Conservation (phyloP, 129 eudicot species). For the Chrysanthemum seticuspe region DNA sequence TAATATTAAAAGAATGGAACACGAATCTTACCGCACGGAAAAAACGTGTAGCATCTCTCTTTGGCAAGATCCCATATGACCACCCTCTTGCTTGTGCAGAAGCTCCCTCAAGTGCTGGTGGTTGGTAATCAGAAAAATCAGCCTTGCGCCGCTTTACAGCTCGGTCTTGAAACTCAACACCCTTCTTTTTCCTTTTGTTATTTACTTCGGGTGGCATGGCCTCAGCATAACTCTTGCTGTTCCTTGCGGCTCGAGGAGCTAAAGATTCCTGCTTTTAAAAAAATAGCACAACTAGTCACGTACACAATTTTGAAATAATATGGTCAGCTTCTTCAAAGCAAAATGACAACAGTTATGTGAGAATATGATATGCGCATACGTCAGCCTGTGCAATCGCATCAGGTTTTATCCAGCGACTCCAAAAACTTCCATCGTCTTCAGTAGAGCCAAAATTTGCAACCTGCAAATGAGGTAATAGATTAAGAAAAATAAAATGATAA, state of each 20-base stretch:
- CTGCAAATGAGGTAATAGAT: slow-evolving; percentile 40
- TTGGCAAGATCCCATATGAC: slow-evolving; percentile 89
- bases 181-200: slow-evolving; percentile 86
- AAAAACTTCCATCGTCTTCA: slow-evolving; percentile 94
- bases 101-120: slow-evolving; percentile 87
- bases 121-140: slow-evolving; percentile 49
- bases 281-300: not conserved
- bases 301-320: not conserved
- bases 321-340: slow-evolving; percentile 9
- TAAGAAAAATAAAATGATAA: not conserved
- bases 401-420: slow-evolving; percentile 99
- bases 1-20: not conserved
- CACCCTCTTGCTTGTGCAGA: slow-evolving; percentile 93
- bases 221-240: slow-evolving; percentile 85
- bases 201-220: slow-evolving; percentile 50
- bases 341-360: not conserved
- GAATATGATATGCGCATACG: slow-evolving; percentile 30
- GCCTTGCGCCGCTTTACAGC: slow-evolving; percentile 70
- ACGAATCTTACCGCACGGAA: slow-evolving; percentile 70
- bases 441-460: slow-evolving; percentile 93
- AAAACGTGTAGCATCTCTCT: slow-evolving; percentile 98
- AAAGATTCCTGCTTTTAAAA: slow-evolving; percentile 62
- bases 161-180: slow-evolving; percentile 56
- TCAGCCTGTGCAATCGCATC: slow-evolving; percentile 88
- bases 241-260: slow-evolving; percentile 97